Evolutionary conservation across 148 eudicot genomes (phyloP), one percentile per base, ranked within the genome.

Genomic region (Amaranthus palmeri): DNA sequence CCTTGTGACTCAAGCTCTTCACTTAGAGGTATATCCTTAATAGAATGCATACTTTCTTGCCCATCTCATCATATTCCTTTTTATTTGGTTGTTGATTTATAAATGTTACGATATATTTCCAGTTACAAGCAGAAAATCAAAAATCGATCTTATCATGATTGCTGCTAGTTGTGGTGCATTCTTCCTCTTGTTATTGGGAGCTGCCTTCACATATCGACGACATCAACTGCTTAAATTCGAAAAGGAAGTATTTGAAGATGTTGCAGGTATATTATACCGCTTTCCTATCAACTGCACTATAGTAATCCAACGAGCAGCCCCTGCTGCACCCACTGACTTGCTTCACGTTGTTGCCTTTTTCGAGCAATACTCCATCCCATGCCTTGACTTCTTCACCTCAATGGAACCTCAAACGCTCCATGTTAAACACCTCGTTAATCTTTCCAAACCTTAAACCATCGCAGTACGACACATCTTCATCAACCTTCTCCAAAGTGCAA

Each of bases 1-100:
- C 89, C 96, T 80, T 95, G 99, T 80, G 83, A 82, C 76, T 85
- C 92, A 50, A 79, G 85, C 70, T 85, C 90, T 70, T 61, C 86
- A 46, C 41, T 67, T 69, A 74, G 83, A 77, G 96, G 98, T 91
- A 68, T 73, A 52, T 12, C 41, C 36, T 64, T n/a, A n/a, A n/a
- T n/a, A n/a, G n/a, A n/a, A n/a, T n/a, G 6, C 8, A 18, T 61
- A n/a, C 51, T 49, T 68, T 25, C 36, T 25, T 25, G 36, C 17
- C 17, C 47, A 4, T 18, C 57, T 71, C 53, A 4, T 14, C 10
- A 50, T 69, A 10, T 15, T 15, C 4, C 8, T 8, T 69, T 2
- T 44, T 42, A 14, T 48, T 49, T 40, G 48, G 8, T 62, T 65
- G 8, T 52, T 12, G 60, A 6, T 45, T 52, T n/a, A n/a, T 59